Base-by-base conservation (phyloP, 1,284 basidiomycete genomes). In the Fomitopsis schrenkii region DNA sequence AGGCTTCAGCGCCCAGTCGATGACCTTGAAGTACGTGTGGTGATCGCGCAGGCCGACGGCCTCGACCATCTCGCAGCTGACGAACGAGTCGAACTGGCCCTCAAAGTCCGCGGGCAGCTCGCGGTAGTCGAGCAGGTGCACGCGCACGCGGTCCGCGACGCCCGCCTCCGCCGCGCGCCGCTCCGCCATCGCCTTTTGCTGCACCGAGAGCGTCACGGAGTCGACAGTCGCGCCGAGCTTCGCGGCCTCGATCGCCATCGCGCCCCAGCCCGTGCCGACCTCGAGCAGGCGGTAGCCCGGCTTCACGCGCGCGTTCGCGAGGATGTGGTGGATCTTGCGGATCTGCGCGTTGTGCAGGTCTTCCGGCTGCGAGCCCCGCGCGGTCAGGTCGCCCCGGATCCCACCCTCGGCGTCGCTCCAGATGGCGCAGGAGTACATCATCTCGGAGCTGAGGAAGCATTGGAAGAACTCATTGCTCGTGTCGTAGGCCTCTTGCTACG, bases 221-320 rank as follows among this genome's bases (percentile, higher is more conserved):
- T 95, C 94, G 52, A 95, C 91, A 65, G 86, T 86, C 72, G 91
- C 93, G 9, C 87, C 87, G 22, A 79, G 78, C 33, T 77, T 76
- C 17, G 85, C 87, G 59, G 88, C 90, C 80, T 90, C 90, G 64
- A 95, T 94, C 14, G 91, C 90, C 61, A 95, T 81, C 44, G 87
- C 88, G 12, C 93, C 93, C 93, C 93, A 95, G 6, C 93, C 93
- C 55, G 87, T 88, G 22, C 94, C 94, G 65, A 95, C 91, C 75
- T 95, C 93, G 50, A 95, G 80, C 36, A 95, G 83, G 38, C 91
- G 82, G 72, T 93, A 81, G 0, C 91, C 91, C 41, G 84, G 84
- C 66, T 83, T 81, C 44, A 94, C 87, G 52, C 85, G 86, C 57
- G 92, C 91, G 63, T 87, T 85, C 5, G 76, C 77, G 63, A 95